Conservation (phyloP, 306 rosid species). For the Trichosanthes cucumerina region DNA sequence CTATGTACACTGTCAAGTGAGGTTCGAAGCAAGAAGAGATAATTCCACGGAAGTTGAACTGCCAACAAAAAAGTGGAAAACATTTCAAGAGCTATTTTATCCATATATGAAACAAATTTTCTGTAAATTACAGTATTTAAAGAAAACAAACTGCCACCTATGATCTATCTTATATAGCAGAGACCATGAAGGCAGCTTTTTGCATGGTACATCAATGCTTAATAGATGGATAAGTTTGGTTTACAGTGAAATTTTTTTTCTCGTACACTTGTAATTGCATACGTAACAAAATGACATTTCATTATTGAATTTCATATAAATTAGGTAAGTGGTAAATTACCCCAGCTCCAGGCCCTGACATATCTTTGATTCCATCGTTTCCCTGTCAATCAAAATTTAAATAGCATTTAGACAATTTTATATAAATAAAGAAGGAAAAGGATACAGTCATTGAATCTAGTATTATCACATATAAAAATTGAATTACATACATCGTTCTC, state of each 20-base stretch:
- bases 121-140: background rate
- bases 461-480: background rate
- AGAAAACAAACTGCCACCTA: background rate
- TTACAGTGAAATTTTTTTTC: background rate
- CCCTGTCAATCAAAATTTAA: conserved; percentile 43
- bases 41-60: conserved; percentile 99
- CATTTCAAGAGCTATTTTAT: conserved; percentile 17
- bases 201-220: background rate
- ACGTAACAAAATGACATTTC: background rate
- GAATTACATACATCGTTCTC: conserved; percentile 48
- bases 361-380: conserved; percentile 57
- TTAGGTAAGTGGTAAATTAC: conserved; percentile 26
- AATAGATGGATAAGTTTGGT: background rate
- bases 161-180: background rate
- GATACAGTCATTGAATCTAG: background rate
- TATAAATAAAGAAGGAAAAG: background rate
- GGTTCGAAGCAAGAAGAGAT: conserved; percentile 98
- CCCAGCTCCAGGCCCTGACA: conserved; percentile 98
- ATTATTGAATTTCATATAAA: background rate
- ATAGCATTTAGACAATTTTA: background rate
- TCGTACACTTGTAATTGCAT: background rate
- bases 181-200: background rate
- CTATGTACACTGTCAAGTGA: conserved; percentile 81
- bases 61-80: conserved; percentile 32
- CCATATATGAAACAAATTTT: conserved; percentile 10